Percentiles rank a stretch among this genome's conserved stretches.
Conservation (phyloP, 768 basidiomycete genomes). For the Krasilnikovozyma curviuscula region DNA sequence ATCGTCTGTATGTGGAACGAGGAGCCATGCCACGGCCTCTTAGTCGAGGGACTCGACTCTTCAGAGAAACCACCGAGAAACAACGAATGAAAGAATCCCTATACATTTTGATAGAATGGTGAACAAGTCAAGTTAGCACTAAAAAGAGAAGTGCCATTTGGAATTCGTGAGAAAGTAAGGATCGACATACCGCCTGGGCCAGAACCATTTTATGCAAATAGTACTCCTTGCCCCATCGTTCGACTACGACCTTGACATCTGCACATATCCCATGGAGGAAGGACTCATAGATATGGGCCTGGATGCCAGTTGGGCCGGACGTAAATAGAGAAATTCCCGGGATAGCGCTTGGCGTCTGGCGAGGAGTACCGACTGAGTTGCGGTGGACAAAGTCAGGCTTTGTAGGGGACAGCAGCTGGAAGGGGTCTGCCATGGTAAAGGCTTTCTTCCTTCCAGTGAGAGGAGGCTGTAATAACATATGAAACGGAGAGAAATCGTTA, state of each 20-base stretch:
- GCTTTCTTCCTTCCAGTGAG: no score
- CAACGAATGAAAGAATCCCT: constrained; percentile 76
- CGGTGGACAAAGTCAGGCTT: no score
- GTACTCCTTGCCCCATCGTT: constrained; percentile 54
- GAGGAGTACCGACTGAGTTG: no score
- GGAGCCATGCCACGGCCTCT: neutral
- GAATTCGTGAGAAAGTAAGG: constrained; percentile 1
- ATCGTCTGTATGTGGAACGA: neutral
- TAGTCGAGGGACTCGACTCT: constrained; percentile 4
- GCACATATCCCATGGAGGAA: constrained; percentile 53
- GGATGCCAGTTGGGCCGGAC: constrained; percentile 3
- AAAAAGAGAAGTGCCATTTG: constrained; percentile 6
- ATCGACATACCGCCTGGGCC: constrained; percentile 53
- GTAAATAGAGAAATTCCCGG: no score
- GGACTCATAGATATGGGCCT: constrained; percentile 47
- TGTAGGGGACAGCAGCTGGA: no score
- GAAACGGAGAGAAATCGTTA: no score
- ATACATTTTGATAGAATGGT: constrained; percentile 7
- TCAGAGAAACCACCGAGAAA: constrained; percentile 40
- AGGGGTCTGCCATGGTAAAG: no score
- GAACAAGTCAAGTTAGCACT: constrained; percentile 10
- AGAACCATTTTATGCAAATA: constrained; percentile 66
- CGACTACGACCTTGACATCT: constrained; percentile 58
- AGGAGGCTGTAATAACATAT: no score
- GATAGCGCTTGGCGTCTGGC: no score